A percentile compares a stretch with the other conserved stretches of the same genome.
These are phyloP conservation scores for Gymnopilus junonius DNA, from an alignment of 768 basidiomycete species.

Conservation along the genomic window DNA sequence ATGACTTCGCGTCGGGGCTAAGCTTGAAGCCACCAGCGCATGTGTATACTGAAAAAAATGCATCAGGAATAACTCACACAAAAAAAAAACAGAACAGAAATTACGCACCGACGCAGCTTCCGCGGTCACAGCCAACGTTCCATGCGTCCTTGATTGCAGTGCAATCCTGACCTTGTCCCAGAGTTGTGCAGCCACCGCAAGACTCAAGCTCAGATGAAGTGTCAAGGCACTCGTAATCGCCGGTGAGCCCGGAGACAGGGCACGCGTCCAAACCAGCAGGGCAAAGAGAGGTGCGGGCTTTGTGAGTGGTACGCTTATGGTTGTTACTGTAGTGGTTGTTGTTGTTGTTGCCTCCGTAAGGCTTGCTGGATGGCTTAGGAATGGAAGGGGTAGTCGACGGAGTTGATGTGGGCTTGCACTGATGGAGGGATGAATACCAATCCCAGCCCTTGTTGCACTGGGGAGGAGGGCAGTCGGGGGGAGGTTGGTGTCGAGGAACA, in stretches of 20 bases:
- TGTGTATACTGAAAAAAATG: slow-evolving; percentile 44
- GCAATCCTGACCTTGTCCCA: slow-evolving; percentile 74
- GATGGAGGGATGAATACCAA: slow-evolving; percentile 48
- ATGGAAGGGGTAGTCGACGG: slow-evolving; percentile 38
- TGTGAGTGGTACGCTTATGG: slow-evolving; percentile 21
- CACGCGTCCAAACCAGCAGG: slow-evolving; percentile 60
- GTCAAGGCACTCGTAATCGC: slow-evolving; percentile 70
- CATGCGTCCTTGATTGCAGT: slow-evolving; percentile 65
- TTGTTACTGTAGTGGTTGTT: slow-evolving; percentile 18
- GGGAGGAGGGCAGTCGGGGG: slow-evolving; percentile 47
- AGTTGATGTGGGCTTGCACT: slow-evolving; percentile 42
- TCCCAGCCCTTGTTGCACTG: slow-evolving; percentile 50
- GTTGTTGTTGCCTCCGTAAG: slow-evolving; percentile 17
- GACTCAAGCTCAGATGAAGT: slow-evolving; percentile 63
- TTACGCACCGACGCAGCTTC: slow-evolving; percentile 54
- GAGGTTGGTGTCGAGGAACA: slow-evolving; percentile 48
- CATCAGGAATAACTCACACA: background rate
- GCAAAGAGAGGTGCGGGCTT: slow-evolving; percentile 44
- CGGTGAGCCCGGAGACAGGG: slow-evolving; percentile 48
- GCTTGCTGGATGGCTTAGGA: slow-evolving; percentile 37
- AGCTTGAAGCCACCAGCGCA: slow-evolving; percentile 54
- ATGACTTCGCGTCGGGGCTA: slow-evolving; percentile 45
- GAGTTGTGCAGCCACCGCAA: slow-evolving; percentile 75
- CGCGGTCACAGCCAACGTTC: slow-evolving; percentile 71
- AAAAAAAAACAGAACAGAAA: slow-evolving; percentile 19